These are phyloP conservation scores for Trametes cubensis DNA, from an alignment of 768 basidiomycete genomes.

Conservation along the genomic window DNA sequence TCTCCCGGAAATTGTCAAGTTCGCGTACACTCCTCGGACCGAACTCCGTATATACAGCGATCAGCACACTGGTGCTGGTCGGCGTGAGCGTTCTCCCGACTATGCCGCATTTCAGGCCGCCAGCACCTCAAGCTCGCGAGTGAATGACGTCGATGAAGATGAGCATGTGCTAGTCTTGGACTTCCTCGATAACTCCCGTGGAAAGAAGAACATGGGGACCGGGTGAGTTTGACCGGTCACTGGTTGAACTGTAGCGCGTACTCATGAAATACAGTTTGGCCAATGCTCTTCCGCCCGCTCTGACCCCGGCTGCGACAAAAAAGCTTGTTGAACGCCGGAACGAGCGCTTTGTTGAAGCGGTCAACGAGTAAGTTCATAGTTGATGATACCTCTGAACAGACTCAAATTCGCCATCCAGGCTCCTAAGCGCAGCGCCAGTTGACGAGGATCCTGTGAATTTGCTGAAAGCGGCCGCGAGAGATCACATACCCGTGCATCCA, in stretches of 20 bases:
- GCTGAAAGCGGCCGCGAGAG: slow-evolving; percentile 66
- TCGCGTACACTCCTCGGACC: slow-evolving; percentile 74
- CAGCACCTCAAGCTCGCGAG: slow-evolving; percentile 31
- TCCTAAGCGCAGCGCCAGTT: slow-evolving; percentile 54
- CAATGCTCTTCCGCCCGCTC: slow-evolving; percentile 41
- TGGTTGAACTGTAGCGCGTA: slow-evolving; percentile 34
- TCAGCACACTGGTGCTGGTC: slow-evolving; percentile 31
- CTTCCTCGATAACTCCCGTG: slow-evolving; percentile 50
- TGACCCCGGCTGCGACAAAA: slow-evolving; percentile 62
- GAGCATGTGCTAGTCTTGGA: slow-evolving; percentile 56
- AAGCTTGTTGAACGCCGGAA: slow-evolving; percentile 76
- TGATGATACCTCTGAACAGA: background rate
- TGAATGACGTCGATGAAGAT: slow-evolving; percentile 37
- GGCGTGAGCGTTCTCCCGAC: slow-evolving; percentile 45
- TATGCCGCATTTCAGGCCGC: slow-evolving; percentile 34
- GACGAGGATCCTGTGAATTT: slow-evolving; percentile 64
- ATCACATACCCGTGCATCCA: slow-evolving; percentile 74
- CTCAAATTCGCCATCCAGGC: slow-evolving; percentile 40
- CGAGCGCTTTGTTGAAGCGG: slow-evolving; percentile 59
- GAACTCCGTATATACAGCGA: slow-evolving; percentile 57
- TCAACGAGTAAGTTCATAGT: slow-evolving; percentile 56
- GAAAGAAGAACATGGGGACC: slow-evolving; percentile 35
- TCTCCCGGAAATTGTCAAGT: slow-evolving; percentile 78
- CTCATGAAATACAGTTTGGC: slow-evolving; percentile 32
- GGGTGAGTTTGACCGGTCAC: slow-evolving; percentile 34